Evolutionary conservation across 192 early-diverging fungal genomes (phyloP).

Genomic region (Rhizoclosmatium sp.): DNA sequence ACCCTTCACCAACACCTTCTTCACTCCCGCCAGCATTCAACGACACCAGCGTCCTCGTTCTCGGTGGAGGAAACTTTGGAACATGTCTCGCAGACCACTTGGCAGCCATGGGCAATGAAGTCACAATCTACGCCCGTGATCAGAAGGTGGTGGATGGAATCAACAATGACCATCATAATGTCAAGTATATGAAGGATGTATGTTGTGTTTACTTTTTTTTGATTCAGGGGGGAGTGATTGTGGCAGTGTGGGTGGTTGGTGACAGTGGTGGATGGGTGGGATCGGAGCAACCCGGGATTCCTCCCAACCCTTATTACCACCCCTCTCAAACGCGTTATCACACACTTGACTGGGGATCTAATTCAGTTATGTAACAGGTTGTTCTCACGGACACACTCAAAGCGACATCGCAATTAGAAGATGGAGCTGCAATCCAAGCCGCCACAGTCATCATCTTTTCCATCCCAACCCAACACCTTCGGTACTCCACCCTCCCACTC

Average conservation of each 20-base stretch:
- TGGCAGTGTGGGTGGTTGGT: too few relatives aligned
- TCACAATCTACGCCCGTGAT: conserved; percentile 56
- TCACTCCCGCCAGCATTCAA: background rate
- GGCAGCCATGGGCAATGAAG: conserved; percentile 36
- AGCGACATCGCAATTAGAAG: conserved; percentile 44
- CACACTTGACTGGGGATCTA: background rate
- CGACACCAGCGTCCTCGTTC: conserved; percentile 39
- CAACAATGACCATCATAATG: conserved; percentile 49
- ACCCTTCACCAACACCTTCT: too few relatives aligned
- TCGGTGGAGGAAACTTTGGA: conserved; percentile 60
- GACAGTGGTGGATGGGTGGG: background rate
- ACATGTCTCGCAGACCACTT: conserved; percentile 63
- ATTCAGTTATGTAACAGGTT: background rate
- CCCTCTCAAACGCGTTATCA: background rate
- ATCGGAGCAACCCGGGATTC: background rate
- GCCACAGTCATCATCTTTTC: conserved; percentile 54
- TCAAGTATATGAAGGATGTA: conserved; percentile 54
- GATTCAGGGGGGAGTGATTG: background rate
- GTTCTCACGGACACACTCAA: conserved; percentile 40
- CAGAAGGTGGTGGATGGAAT: conserved; percentile 48
- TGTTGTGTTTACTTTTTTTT: background rate
- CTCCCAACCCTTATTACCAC: background rate
- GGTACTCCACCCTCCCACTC: conserved; percentile 29
- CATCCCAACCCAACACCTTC: conserved; percentile 63
- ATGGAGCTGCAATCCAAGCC: conserved; percentile 29